phyloP scores from a whole-genome alignment of 108 stramenopile species.

The Nitzschia inconspicua region DNA sequence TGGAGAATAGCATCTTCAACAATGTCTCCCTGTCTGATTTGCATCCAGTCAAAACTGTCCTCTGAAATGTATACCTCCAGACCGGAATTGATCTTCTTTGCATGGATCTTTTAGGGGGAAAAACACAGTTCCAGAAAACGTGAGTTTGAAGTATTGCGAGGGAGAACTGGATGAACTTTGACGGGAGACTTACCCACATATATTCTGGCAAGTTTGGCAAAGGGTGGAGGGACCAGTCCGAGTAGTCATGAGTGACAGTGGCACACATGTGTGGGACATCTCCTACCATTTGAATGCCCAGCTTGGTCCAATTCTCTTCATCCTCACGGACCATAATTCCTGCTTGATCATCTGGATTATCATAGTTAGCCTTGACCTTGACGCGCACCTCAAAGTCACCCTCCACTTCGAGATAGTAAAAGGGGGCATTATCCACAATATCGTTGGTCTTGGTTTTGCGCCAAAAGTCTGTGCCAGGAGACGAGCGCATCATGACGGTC shows the following conservation, averaged over 20 bases:
- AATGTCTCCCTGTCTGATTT: conserved; percentile 41
- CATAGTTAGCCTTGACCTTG: conserved; percentile 36
- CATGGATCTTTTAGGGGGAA: no score
- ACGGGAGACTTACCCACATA: conserved; percentile 47
- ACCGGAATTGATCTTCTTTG: conserved; percentile 32
- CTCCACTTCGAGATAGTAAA: conserved; percentile 37
- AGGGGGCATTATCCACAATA: conserved; percentile 42
- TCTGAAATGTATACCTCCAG: conserved; percentile 39
- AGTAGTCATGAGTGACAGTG: conserved; percentile 39
- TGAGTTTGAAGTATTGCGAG: no score
- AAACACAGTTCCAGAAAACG: no score
- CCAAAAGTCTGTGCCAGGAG: conserved; percentile 43
- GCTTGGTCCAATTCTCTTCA: conserved; percentile 40
- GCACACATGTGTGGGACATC: conserved; percentile 36
- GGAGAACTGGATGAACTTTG: no score
- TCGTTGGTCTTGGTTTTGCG: conserved; percentile 34
- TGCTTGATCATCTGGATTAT: conserved; percentile 41
- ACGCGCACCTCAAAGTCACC: conserved; percentile 52
- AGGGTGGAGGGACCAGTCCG: conserved; percentile 38
- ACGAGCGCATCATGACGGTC: conserved; percentile 25
- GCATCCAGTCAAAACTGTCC: conserved; percentile 41
- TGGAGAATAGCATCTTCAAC: conserved; percentile 25
- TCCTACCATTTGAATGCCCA: conserved; percentile 34
- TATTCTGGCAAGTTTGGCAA: conserved; percentile 27
- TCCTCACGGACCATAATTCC: conserved; percentile 51